Conservation (phyloP, 441 rosid genomes). For the Manihot esculenta region DNA sequence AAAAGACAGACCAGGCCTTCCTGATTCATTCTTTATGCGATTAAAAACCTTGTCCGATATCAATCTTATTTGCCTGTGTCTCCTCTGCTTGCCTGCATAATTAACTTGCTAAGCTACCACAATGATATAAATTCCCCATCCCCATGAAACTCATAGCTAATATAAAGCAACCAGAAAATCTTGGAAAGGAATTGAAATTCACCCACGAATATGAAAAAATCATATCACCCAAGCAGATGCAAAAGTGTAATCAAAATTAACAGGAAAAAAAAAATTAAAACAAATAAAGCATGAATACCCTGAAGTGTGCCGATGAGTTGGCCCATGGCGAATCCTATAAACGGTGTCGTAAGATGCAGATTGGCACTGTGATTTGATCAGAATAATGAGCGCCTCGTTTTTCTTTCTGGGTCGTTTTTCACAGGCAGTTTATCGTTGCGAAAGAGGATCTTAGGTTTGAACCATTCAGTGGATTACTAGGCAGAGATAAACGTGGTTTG, state of each 20-base stretch:
- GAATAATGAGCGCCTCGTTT: background rate
- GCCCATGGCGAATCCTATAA: conserved; percentile 12
- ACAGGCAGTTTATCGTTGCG: background rate
- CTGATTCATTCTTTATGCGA: conserved; percentile 50
- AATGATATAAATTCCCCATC: background rate
- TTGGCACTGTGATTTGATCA: background rate
- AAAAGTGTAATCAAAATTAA: background rate
- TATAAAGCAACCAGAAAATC: background rate
- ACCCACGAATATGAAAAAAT: background rate
- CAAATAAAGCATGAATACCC: conserved; percentile 3
- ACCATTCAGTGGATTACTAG: background rate
- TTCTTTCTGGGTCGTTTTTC: background rate
- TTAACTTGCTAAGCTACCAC: background rate
- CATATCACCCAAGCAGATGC: background rate
- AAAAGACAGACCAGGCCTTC: conserved; percentile 54
- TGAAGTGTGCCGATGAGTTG: conserved; percentile 22
- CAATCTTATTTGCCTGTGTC: conserved; percentile 55
- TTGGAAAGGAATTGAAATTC: background rate
- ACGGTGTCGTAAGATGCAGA: background rate
- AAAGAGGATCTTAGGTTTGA: background rate
- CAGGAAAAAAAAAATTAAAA: background rate
- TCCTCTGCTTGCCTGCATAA: conserved; percentile 78
- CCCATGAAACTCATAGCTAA: background rate
- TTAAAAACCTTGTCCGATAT: conserved; percentile 66
- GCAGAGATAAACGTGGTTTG: background rate